Base-by-base conservation (phyloP, 1,284 basidiomycete genomes). In the Papiliotrema nemorosa region DNA sequence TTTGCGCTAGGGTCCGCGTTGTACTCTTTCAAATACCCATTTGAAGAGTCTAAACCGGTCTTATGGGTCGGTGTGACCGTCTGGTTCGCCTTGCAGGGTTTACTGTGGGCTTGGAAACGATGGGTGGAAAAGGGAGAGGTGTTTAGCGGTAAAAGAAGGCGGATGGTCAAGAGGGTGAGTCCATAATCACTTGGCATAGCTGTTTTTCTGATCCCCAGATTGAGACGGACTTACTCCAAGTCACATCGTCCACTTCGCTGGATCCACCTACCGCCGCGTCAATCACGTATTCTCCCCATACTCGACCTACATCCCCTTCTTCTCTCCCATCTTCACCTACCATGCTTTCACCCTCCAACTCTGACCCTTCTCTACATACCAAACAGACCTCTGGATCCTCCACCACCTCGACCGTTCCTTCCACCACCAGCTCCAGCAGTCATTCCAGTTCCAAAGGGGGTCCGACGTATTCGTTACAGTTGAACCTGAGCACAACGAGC, bases 21-120 rank as follows among this genome's bases (percentile, higher is more conserved):
- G 41, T 92, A 93, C 64, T 87, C 88, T 38, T 89, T 84, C 74
- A 84, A 85, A 65, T 78, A 86, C 50, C 83, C 87, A n/a, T 94
- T 92, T 69, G 87, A 92, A 70, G 80, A 85, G 67, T 83, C 86
- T 54, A 92, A 92, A 74, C 81, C 83, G 12, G 82, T 82, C 33
- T 82, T 91, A 22, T 86, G 84, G 80, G 79, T 80, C 21, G 90
- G 88, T 5, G 80, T 93, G 58, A 81, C 85, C 50, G 60, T 59
- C 9, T 73, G 70, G 56, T 59, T 56, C 24, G 49, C 56, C 1
- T 54, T 73, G 35, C 70, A 73, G 53, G 52, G 50, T 4, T 55
- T 55, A 2, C 53, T 73, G 31, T 73, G 69, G 69, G 65, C 54
- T 10, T 73, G 69, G 69, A 73, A 73, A 55, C 58, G 63, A 43